These are phyloP conservation scores for Hamamelis virginiana DNA, from an alignment of 164 flowering plant species.

Conservation along the genomic window DNA sequence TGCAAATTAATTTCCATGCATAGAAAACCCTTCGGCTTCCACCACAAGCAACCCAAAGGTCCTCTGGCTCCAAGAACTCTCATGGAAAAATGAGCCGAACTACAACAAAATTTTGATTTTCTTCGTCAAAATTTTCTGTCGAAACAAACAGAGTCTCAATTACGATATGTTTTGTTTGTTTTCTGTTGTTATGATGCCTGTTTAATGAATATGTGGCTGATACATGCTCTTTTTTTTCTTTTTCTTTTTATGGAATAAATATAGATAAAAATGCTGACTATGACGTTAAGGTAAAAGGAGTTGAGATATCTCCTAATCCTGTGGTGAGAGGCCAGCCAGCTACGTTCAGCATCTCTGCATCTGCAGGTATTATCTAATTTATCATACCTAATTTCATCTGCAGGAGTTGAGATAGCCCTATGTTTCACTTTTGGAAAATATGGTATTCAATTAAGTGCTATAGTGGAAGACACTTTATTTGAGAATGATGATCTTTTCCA, in stretches of 20 bases:
- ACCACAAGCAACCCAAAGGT: too few species aligned
- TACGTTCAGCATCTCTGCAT: slow-evolving; percentile 60
- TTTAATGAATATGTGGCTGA: background rate
- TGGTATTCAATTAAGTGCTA: too few species aligned
- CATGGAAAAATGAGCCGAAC: too few species aligned
- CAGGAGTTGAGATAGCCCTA: too few species aligned
- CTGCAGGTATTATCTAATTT: slow-evolving; percentile 38
- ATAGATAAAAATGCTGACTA: slow-evolving; percentile 57
- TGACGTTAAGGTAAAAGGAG: slow-evolving; percentile 54
- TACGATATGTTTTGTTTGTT: background rate
- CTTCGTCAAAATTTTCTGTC: background rate
- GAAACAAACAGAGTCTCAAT: background rate
- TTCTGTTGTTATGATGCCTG: background rate
- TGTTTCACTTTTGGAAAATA: too few species aligned
- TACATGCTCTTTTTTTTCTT: background rate
- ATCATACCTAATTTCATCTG: too few species aligned
- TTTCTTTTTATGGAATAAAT: background rate
- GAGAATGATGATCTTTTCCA: too few species aligned
- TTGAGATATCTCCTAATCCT: slow-evolving; percentile 69
- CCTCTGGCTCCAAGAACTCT: too few species aligned
- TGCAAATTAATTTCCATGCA: too few species aligned
- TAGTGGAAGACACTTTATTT: too few species aligned
- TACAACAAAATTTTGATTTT: too few species aligned
- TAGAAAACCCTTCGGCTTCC: too few species aligned
- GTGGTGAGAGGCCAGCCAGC: slow-evolving; percentile 59